Evolutionary conservation across 306 rosid species (phyloP).

Genomic region (Casuarina cunninghamiana): DNA sequence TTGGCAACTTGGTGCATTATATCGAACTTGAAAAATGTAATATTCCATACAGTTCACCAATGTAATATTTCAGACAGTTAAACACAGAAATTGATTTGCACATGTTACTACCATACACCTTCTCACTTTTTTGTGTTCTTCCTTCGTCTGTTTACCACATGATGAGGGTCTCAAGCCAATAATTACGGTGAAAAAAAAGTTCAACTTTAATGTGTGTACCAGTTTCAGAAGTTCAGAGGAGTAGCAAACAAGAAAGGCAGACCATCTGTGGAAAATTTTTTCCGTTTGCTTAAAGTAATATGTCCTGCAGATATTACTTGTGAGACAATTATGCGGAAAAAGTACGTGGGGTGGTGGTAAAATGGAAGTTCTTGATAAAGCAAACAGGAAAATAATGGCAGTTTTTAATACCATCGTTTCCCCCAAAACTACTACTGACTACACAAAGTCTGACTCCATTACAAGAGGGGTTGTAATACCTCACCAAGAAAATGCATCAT

Average conservation of each 20-base stretch:
- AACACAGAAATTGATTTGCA: conserved; percentile 31
- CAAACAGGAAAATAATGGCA: no score
- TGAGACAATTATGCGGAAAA: background rate
- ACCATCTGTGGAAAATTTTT: background rate
- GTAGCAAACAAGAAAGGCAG: background rate
- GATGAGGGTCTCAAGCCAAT: background rate
- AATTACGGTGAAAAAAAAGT: background rate
- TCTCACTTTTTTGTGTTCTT: background rate
- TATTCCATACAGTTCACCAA: background rate
- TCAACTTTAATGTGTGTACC: background rate
- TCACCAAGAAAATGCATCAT: conserved; percentile 30
- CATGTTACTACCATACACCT: conserved; percentile 15
- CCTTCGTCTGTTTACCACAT: background rate
- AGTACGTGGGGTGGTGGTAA: background rate
- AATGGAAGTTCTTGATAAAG: background rate
- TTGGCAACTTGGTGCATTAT: conserved; percentile 30
- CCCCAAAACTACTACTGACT: background rate
- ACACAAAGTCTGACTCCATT: background rate
- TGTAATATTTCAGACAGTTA: conserved; percentile 35
- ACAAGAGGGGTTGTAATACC: background rate
- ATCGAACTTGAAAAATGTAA: conserved; percentile 15
- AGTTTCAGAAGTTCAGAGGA: background rate
- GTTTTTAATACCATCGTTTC: no score
- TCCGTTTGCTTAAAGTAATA: background rate
- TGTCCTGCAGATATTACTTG: background rate